phyloP scores from a whole-genome alignment of 2,329 filamentous ascomycete genomes.

The Clathrospora elynae region DNA sequence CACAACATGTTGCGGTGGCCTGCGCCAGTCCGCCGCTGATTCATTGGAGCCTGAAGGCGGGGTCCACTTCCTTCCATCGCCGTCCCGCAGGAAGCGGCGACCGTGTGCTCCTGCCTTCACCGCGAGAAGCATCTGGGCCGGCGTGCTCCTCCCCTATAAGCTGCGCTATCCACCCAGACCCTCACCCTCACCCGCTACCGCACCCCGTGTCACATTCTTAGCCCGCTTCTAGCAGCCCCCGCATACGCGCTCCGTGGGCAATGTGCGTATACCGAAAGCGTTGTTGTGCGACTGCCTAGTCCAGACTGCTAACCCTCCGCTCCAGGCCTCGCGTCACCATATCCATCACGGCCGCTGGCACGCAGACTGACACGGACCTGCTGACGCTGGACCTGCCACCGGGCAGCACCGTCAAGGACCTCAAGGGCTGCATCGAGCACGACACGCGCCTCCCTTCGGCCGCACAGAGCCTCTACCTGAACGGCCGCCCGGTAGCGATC shows the following conservation, averaged over 20 bases:
- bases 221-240: constrained; percentile 37
- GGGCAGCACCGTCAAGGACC: constrained; percentile 80
- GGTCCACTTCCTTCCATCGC: constrained; percentile 38
- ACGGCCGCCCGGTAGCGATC: constrained; percentile 79
- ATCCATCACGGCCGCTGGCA: constrained; percentile 76
- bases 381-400: constrained; percentile 80
- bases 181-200: constrained; percentile 5
- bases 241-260: constrained; percentile 31
- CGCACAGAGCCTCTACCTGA: constrained; percentile 86
- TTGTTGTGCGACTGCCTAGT: constrained; percentile 43
- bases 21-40: constrained; percentile 27
- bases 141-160: constrained; percentile 26
- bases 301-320: constrained; percentile 37
- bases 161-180: constrained; percentile 23
- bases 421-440: constrained; percentile 86
- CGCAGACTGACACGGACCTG: constrained; percentile 71
- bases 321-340: constrained; percentile 81
- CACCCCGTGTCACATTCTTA: constrained; percentile 32
- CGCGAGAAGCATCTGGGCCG: constrained; percentile 7
- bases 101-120: constrained; percentile 7
- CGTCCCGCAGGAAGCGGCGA: constrained; percentile 27
- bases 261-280: constrained; percentile 46
- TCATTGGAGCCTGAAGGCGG: constrained; percentile 24
- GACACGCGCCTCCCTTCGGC: constrained; percentile 75
- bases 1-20: constrained; percentile 23